Base-by-base conservation (phyloP, 768 basidiomycete genomes). In the Tricholoma saponaceum region DNA sequence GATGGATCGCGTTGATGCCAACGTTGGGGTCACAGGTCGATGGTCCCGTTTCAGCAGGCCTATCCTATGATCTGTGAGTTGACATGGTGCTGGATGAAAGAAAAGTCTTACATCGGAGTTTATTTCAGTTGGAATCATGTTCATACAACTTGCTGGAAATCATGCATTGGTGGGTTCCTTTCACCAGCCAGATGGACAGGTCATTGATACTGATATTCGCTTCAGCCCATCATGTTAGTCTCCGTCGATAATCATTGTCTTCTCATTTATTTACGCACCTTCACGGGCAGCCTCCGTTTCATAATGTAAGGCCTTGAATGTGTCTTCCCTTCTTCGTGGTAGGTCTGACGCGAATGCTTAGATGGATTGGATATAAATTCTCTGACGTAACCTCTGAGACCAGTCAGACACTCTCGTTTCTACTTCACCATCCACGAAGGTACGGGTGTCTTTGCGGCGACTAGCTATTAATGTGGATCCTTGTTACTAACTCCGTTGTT, bases 341-440 rank as follows among this genome's bases (percentile, higher is more conserved):
- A 5, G 20, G 13, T 18, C 26, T 52, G 18, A 64, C 20, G 46
- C n/a, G 46, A 25, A 2, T 5, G 35, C 23, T 2, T 57, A 91
- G 88, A 55, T 92, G 89, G 89, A 67, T 72, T 2, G 65, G 78
- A 10, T 84, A 80, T 25, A 85, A 83, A 58, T n/a, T 81, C 1
- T 72, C 80, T 0, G 75, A 74, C 1, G 58, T 67, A 5, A 66
- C 70, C 0, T 83, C 86, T 0, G 76, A 79, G 0, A 60, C 74
- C 0, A 69, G 80, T 32, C 77, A 83, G 50, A 83, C 84, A 0
- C 70, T 90, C 4, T 81, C 83, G 14, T 93, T 92, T 69, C 74
- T 93, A 9, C 80, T 93, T 5, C 83, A 90, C 58, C 90, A 92
- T 70, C 90, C 90, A 2, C 78, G 90, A 46, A 79, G 86, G 78